These are phyloP conservation scores for Thermothelomyces thermophilus DNA, from an alignment of 2,329 filamentous ascomycete species.

Conservation along the genomic window DNA sequence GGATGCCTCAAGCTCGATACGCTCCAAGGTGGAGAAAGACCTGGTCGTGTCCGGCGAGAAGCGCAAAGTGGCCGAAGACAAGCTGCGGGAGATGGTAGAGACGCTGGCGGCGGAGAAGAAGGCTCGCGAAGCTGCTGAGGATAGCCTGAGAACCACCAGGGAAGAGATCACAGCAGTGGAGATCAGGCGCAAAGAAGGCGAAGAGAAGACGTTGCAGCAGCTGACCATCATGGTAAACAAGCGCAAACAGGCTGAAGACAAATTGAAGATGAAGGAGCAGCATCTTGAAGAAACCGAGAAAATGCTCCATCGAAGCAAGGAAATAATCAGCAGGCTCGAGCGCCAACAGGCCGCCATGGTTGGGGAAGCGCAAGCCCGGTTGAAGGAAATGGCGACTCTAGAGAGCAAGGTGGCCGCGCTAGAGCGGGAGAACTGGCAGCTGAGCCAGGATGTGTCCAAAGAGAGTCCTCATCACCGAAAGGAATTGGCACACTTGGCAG, in stretches of 20 bases:
- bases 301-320: not conserved
- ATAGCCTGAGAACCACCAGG: not conserved
- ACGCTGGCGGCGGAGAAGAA: too few relatives aligned
- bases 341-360: not conserved
- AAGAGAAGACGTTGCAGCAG: not conserved
- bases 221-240: not conserved
- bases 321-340: not conserved
- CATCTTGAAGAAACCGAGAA: not conserved
- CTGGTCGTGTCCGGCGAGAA: too few relatives aligned
- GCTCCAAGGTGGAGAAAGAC: too few relatives aligned
- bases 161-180: not conserved
- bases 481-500: too few relatives aligned
- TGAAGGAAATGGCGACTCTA: not conserved
- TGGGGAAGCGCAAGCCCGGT: not conserved
- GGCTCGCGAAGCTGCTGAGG: not conserved
- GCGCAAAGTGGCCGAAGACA: too few relatives aligned
- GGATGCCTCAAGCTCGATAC: too few relatives aligned
- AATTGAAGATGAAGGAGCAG: not conserved
- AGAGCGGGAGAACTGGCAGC: not conserved
- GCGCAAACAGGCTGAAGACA: not conserved
- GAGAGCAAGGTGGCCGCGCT: not conserved
- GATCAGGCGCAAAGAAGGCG: not conserved
- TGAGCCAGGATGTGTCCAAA: not conserved
- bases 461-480: not conserved
- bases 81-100: too few relatives aligned